Evolutionary conservation across 2,329 filamentous ascomycete species (phyloP).

Genomic region (Scedosporium aurantiacum): DNA sequence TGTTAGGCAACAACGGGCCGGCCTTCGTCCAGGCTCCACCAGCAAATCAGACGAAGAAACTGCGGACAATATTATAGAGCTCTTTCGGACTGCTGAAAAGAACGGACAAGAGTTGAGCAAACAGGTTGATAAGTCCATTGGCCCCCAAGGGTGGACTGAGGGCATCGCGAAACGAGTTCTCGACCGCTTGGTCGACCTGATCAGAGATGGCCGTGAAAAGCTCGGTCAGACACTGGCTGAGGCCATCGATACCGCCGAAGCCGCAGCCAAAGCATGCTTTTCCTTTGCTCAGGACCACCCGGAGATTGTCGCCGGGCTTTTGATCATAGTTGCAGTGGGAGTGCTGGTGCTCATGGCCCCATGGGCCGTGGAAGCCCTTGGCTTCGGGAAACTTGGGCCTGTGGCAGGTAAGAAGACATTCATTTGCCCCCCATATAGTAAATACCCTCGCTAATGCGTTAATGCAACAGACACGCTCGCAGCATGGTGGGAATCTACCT

Average conservation of each 20-base stretch:
- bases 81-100: not conserved
- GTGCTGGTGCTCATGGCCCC: conserved; percentile 8
- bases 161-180: conserved; percentile 8
- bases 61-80: not conserved
- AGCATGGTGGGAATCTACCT: conserved; percentile 7
- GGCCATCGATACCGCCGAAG: conserved; percentile 6
- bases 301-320: not conserved
- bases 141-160: conserved; percentile 8
- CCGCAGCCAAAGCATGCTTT: conserved; percentile 1
- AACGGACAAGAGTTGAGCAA: conserved; percentile 1
- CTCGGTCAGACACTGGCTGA: conserved; percentile 6
- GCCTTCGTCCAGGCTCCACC: no score
- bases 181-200: conserved; percentile 4
- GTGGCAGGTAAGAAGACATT: not conserved
- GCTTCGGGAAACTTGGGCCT: conserved; percentile 9
- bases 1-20: no score
- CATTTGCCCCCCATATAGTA: no score
- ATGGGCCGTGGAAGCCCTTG: conserved; percentile 9
- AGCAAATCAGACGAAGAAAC: not conserved
- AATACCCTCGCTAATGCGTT: no score
- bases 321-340: conserved; percentile 9
- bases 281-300: conserved; percentile 6
- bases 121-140: conserved; percentile 4
- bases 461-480: conserved; percentile 2
- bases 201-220: conserved; percentile 5